phyloP scores from a whole-genome alignment of 2,329 filamentous ascomycete genomes.

The Ophiocordyceps sinensis region DNA sequence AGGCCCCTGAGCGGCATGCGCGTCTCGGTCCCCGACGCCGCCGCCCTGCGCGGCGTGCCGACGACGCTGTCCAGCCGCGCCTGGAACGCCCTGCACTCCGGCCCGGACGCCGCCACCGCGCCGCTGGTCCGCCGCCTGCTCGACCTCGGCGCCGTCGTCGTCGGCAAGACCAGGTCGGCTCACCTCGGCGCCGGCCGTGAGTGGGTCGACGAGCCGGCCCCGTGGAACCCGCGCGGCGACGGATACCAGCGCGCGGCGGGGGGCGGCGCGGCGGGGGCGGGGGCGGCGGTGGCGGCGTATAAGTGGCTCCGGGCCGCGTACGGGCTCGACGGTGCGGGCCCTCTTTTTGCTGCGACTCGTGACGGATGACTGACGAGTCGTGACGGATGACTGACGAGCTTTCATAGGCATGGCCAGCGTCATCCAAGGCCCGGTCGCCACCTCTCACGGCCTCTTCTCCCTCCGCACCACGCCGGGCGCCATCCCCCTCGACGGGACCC shows the following conservation, averaged over 20 bases:
- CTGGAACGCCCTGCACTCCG: constrained; percentile 36
- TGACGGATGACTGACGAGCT: no score
- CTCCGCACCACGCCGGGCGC: constrained; percentile 9
- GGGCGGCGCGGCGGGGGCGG: constrained; percentile 24
- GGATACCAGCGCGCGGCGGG: constrained; percentile 22
- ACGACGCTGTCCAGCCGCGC: constrained; percentile 43
- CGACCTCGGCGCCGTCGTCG: constrained; percentile 41
- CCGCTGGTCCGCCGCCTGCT: constrained; percentile 39
- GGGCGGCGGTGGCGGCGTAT: constrained; percentile 22
- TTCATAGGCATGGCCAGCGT: background rate
- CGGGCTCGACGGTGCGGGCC: constrained; percentile 17
- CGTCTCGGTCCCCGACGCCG: constrained; percentile 19
- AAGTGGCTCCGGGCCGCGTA: constrained; percentile 25
- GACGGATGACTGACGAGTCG: no score
- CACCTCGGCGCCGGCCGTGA: constrained; percentile 31
- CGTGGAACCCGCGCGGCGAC: constrained; percentile 32
- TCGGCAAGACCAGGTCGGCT: constrained; percentile 37
- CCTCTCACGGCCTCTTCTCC: constrained; percentile 15
- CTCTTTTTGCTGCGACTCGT: no score
- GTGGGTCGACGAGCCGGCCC: constrained; percentile 23
- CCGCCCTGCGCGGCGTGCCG: constrained; percentile 30
- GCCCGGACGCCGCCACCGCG: constrained; percentile 26
- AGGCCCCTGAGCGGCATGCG: constrained; percentile 23
- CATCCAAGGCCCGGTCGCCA: constrained; percentile 5
- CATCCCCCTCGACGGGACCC: constrained; percentile 5